These are phyloP conservation scores for Sordariomycetes sp. DNA, from an alignment of 2,329 filamentous ascomycete species.

Conservation along the genomic window DNA sequence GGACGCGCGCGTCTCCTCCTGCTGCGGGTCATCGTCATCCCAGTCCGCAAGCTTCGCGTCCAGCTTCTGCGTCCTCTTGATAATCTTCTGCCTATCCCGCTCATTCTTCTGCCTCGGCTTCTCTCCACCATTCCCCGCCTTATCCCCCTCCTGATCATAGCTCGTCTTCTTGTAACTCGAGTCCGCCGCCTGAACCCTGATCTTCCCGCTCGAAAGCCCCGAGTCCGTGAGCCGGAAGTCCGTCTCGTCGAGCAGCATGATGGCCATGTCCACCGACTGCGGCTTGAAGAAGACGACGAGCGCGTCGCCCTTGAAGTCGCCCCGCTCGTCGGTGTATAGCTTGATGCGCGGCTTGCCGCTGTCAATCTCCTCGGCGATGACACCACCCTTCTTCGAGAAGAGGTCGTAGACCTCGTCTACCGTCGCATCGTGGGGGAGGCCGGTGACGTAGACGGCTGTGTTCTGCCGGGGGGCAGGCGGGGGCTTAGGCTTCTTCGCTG, in stretches of 20 bases:
- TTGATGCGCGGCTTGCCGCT: slow-evolving; percentile 81
- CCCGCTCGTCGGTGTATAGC: slow-evolving; percentile 71
- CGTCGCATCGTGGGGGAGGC: slow-evolving; percentile 67
- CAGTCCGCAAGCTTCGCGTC: slow-evolving; percentile 89
- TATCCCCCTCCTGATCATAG: slow-evolving; percentile 34
- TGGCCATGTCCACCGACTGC: slow-evolving; percentile 79
- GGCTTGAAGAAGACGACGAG: slow-evolving; percentile 91
- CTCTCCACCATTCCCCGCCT: slow-evolving; percentile 11
- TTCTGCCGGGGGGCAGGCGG: slow-evolving; percentile 51
- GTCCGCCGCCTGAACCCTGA: slow-evolving; percentile 76
- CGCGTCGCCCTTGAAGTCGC: slow-evolving; percentile 85
- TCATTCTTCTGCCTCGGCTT: slow-evolving; percentile 37
- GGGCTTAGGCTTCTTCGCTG: slow-evolving; percentile 31
- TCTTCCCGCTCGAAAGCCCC: slow-evolving; percentile 46
- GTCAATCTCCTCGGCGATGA: slow-evolving; percentile 91
- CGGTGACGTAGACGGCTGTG: slow-evolving; percentile 85
- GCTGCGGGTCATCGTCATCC: slow-evolving; percentile 70
- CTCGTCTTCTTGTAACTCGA: slow-evolving; percentile 83
- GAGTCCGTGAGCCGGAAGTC: slow-evolving; percentile 55
- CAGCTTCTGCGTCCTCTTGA: slow-evolving; percentile 80
- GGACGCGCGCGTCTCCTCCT: slow-evolving; percentile 25
- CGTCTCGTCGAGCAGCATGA: slow-evolving; percentile 68
- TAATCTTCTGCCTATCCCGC: slow-evolving; percentile 77
- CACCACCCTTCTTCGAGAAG: slow-evolving; percentile 74
- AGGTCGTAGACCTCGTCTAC: slow-evolving; percentile 68